phyloP scores from a whole-genome alignment of 1,139 yeast genomes.

The Nakaseomyces sp. region DNA sequence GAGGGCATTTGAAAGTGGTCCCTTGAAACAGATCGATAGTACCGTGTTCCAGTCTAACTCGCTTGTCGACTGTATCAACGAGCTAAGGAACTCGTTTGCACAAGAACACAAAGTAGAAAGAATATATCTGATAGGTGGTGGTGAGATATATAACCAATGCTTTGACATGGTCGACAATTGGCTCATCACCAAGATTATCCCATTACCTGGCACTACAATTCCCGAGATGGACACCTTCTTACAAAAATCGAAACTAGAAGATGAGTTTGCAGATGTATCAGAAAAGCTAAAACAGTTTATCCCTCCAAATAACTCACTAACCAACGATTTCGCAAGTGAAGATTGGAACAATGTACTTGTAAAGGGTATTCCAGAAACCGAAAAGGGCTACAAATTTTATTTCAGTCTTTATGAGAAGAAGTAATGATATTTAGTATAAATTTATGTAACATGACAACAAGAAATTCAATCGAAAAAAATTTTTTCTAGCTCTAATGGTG shows the following conservation, averaged over 20 bases:
- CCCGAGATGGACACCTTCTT: slow-evolving; percentile 60
- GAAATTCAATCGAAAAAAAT: too few species aligned
- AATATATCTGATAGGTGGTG: slow-evolving; percentile 87
- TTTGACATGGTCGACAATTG: slow-evolving; percentile 46
- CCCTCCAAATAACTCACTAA: slow-evolving; percentile 7
- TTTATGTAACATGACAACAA: too few species aligned
- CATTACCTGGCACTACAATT: slow-evolving; percentile 26
- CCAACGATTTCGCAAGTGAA: not conserved
- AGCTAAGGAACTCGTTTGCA: not conserved
- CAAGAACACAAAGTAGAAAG: slow-evolving; percentile 35
- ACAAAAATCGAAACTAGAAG: slow-evolving; percentile 19
- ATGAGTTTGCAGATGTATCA: slow-evolving; percentile 17
- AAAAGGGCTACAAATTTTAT: slow-evolving; percentile 23
- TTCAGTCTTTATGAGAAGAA: slow-evolving; percentile 19
- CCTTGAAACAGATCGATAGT: slow-evolving; percentile 6
- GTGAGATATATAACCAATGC: slow-evolving; percentile 64
- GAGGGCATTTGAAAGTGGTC: slow-evolving; percentile 32
- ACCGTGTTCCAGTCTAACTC: slow-evolving; percentile 4
- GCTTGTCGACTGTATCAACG: slow-evolving; percentile 1
- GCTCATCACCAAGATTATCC: slow-evolving; percentile 62
- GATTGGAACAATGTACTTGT: slow-evolving; percentile 1
- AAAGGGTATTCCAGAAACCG: slow-evolving; percentile 9
- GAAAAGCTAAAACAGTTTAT: slow-evolving; percentile 15
- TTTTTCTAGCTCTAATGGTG: too few species aligned
- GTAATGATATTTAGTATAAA: not conserved